phyloP scores from a whole-genome alignment of 176 grass and related monocot genomes.

The Alopecurus myosuroides region DNA sequence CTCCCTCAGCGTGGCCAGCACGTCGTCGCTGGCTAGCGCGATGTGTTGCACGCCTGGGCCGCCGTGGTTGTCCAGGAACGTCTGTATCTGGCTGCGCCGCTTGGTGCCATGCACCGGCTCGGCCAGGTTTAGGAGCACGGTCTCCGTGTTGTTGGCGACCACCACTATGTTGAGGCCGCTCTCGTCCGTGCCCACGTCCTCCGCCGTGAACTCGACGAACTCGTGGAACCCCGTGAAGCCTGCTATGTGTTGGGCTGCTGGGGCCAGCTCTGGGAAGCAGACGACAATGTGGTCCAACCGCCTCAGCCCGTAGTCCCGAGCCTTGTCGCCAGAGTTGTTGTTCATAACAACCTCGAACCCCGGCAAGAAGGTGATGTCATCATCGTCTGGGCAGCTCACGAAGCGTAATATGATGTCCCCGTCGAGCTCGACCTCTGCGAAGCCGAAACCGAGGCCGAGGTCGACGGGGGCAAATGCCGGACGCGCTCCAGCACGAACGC shows the following conservation, averaged over 20 bases:
- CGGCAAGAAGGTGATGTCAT: conserved; percentile 14
- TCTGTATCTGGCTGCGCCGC: conserved; percentile 60
- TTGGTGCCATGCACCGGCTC: conserved; percentile 65
- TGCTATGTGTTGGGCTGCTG: background rate
- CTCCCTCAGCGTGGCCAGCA: conserved; percentile 18
- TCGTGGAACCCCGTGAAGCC: background rate
- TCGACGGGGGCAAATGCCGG: no score
- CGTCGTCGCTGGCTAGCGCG: conserved; percentile 36
- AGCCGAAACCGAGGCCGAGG: no score
- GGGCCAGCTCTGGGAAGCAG: background rate
- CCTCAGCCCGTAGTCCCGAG: background rate
- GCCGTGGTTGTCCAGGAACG: conserved; percentile 50
- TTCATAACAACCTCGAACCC: conserved; percentile 38
- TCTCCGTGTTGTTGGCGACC: conserved; percentile 56
- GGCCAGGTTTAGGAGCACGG: conserved; percentile 38
- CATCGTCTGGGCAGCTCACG: conserved; percentile 17
- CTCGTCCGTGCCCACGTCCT: background rate
- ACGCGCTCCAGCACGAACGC: no score
- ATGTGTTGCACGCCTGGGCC: conserved; percentile 52
- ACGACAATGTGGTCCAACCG: background rate
- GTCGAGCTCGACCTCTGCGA: no score
- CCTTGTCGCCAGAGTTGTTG: no score
- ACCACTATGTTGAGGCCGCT: conserved; percentile 20
- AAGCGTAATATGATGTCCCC: conserved; percentile 39
- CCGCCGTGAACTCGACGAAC: background rate